Evolutionary conservation across 208 protist species (phyloP), one percentile per base, ranked within the genome.

Genomic region (Trypanosomatidae sp.): DNA sequence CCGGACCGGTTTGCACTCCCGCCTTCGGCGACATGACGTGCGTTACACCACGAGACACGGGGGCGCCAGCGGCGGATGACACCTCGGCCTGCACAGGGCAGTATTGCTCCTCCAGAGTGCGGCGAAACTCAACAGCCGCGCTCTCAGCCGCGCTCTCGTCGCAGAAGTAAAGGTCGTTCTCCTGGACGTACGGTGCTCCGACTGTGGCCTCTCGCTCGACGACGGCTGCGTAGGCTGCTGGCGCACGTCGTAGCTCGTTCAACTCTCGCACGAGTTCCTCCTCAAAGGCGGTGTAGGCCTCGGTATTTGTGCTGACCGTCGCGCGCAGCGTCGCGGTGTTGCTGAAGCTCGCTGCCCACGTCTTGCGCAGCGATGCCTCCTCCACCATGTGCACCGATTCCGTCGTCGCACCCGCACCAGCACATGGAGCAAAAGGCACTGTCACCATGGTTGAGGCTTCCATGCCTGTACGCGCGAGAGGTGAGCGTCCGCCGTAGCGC

Each of bases 261-360:
- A 96, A 73, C 79, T 96, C 92, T 22, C 62, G 62, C 60, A 94
- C 64, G 39, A 96, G 72, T 4, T 66, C 69, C 50, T 77, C 73
- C 77, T 96, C 92, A 44, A 90, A 86, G 17, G 49, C 67, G 60
- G 81, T 91, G 82, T 88, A 90, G 33, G 78, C 80, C 59, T 94
- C 92, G 28, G 53, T 62, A 56, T 56, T 58, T 49, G 83, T 90
- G 47, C 84, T 87, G 53, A 92, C 88, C 25, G 88, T 79, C 53
- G 64, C 66, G 17, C 84, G 91, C 49, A 94, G 76, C 15, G 55
- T 65, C 15, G 36, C 74, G 7, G 83, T 76, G 78, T 71, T 76
- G 39, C 13, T 39, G 66, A 86, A 94, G 44, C 69, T 69, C 44
- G 73, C 58, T 2, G 80, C 77, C 76, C 77, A 82, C 55, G 76